Evolutionary conservation across 2,329 filamentous ascomycete genomes (phyloP).

Genomic region (Cordyceps militaris): DNA sequence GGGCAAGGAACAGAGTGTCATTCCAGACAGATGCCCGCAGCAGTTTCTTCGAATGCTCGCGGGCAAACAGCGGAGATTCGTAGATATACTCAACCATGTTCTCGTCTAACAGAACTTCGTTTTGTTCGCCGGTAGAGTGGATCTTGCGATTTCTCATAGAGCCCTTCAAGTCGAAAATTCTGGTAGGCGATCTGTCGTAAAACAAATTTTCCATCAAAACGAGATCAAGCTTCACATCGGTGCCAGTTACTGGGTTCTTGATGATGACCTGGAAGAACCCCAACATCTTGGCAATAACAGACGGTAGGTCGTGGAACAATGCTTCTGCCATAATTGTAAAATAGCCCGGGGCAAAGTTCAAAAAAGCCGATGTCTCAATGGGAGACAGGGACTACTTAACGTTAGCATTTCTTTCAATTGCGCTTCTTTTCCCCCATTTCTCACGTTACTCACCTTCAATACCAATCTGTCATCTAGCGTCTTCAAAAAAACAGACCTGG

Average conservation of each 20-base stretch:
- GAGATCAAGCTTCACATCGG: conserved; percentile 90
- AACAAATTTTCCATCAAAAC: conserved; percentile 97
- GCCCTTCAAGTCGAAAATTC: conserved; percentile 93
- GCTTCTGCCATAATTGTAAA: conserved; percentile 97
- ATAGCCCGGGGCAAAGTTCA: conserved; percentile 93
- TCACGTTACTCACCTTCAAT: conserved; percentile 51
- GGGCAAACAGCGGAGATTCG: conserved; percentile 87
- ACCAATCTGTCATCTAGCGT: conserved; percentile 92
- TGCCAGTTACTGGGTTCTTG: conserved; percentile 85
- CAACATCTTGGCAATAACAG: conserved; percentile 98
- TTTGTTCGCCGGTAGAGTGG: conserved; percentile 87
- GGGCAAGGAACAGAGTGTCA: conserved; percentile 88
- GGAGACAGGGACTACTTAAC: conserved; percentile 66
- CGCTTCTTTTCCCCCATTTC: conserved; percentile 14
- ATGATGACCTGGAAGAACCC: conserved; percentile 97
- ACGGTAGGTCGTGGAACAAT: conserved; percentile 89
- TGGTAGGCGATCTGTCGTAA: conserved; percentile 83
- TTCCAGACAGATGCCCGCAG: conserved; percentile 92
- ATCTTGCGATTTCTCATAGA: conserved; percentile 99
- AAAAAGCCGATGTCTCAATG: conserved; percentile 87
- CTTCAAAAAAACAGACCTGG: conserved; percentile 94
- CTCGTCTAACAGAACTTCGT: conserved; percentile 93
- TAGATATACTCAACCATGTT: conserved; percentile 99
- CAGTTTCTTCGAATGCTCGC: conserved; percentile 93
- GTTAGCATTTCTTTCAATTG: background rate